Evolutionary conservation across 352 stramenopile genomes (phyloP).

Genomic region (Phytophthora pistaciae): DNA sequence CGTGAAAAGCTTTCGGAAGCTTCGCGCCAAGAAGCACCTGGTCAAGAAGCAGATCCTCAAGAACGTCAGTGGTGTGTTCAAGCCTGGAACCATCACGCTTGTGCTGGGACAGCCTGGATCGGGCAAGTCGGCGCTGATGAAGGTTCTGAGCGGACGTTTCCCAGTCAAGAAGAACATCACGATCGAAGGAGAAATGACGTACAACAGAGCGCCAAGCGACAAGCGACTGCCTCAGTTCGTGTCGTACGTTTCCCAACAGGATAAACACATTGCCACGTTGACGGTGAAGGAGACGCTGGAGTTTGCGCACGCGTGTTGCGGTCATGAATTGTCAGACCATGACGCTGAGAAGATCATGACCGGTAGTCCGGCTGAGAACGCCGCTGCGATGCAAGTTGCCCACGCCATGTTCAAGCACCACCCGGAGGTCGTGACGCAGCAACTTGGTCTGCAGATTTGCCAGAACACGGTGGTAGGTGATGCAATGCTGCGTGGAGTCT

Average conservation of each 20-base stretch:
- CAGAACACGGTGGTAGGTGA: conserved; percentile 65
- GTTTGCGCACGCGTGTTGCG: conserved; percentile 47
- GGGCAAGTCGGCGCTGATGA: conserved; percentile 36
- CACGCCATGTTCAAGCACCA: conserved; percentile 41
- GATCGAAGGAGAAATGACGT: conserved; percentile 42
- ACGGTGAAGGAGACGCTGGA: conserved; percentile 36
- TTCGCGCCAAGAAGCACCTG: conserved; percentile 34
- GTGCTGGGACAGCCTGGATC: conserved; percentile 15
- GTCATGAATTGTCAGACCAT: conserved; percentile 20
- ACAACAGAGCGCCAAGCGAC: conserved; percentile 31
- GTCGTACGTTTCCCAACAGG: conserved; percentile 50
- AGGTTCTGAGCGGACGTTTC: conserved; percentile 47
- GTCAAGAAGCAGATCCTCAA: conserved; percentile 29
- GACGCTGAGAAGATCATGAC: conserved; percentile 27
- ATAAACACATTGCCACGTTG: conserved; percentile 52
- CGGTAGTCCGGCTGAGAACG: conserved; percentile 44
- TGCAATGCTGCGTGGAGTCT: conserved; percentile 62
- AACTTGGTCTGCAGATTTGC: conserved; percentile 48
- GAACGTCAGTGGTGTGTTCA: conserved; percentile 10
- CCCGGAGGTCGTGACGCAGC: conserved; percentile 50
- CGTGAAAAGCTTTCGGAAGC: conserved; percentile 35
- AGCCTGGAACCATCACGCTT: conserved; percentile 15
- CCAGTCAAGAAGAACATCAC: conserved; percentile 39
- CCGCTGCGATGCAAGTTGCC: conserved; percentile 23
- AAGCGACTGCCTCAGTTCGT: conserved; percentile 47